Evolutionary conservation across 192 early-diverging fungal genomes (phyloP).

Genomic region (Mortierella hygrophila): DNA sequence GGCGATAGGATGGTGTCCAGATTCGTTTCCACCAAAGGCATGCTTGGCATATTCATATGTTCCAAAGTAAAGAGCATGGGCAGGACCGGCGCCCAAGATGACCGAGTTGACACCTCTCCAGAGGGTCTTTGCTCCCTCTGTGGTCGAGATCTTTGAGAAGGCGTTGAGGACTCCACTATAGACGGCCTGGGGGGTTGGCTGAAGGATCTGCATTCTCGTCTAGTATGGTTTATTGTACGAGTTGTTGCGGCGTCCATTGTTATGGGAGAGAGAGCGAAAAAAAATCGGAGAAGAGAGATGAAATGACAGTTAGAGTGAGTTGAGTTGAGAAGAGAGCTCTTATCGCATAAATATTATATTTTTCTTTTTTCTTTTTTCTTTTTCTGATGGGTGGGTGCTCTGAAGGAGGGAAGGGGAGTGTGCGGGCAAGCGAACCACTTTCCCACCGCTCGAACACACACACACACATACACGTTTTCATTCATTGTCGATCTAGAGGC

Average conservation of each 20-base stretch:
- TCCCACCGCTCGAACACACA: background rate
- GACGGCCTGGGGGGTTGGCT: slow-evolving; percentile 73
- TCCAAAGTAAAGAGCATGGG: slow-evolving; percentile 96
- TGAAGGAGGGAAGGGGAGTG: background rate
- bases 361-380: background rate
- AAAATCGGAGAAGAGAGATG: background rate
- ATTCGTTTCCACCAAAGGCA: slow-evolving; percentile 68
- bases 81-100: slow-evolving; percentile 92
- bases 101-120: slow-evolving; percentile 96
- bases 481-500: background rate
- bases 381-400: background rate
- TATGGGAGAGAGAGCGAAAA: background rate
- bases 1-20: slow-evolving; percentile 70
- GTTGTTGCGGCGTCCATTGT: too few species aligned
- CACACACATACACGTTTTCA: background rate
- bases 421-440: background rate
- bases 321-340: background rate
- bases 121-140: slow-evolving; percentile 83
- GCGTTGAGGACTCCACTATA: slow-evolving; percentile 82
- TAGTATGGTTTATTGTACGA: slow-evolving; percentile 28
- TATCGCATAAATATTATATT: background rate
- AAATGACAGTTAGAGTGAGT: background rate
- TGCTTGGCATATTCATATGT: slow-evolving; percentile 94
- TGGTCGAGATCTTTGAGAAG: slow-evolving; percentile 75
- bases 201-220: slow-evolving; percentile 95